These are phyloP conservation scores for Botrytis fragariae DNA, from an alignment of 2,329 filamentous ascomycete species.

Conservation along the genomic window DNA sequence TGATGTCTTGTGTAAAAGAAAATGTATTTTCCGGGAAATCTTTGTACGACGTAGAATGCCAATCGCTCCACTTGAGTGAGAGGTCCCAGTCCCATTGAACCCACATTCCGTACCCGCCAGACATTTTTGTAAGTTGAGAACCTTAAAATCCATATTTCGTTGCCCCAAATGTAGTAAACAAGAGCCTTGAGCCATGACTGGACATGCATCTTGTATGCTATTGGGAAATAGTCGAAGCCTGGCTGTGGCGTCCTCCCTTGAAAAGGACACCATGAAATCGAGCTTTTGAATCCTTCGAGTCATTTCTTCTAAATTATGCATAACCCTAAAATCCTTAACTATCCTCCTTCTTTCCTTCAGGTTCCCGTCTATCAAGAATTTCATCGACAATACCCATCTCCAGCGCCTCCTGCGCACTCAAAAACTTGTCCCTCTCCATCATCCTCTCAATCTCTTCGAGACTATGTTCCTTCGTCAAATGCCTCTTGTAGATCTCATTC, in stretches of 20 bases:
- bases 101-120: background rate
- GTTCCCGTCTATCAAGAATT: constrained; percentile 66
- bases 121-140: background rate
- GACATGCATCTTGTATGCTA: background rate
- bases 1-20: background rate
- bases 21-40: background rate
- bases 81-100: background rate
- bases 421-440: constrained; percentile 96
- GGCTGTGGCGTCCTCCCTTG: no score
- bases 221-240: background rate
- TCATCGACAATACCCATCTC: constrained; percentile 91
- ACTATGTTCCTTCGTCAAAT: constrained; percentile 79
- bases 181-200: background rate
- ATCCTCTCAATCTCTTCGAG: constrained; percentile 84
- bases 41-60: background rate
- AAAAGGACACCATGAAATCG: background rate
- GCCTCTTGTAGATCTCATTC: constrained; percentile 84
- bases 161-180: background rate
- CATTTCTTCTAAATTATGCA: background rate
- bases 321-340: background rate
- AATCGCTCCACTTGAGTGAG: background rate
- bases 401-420: constrained; percentile 83
- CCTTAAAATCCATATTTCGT: background rate
- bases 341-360: constrained; percentile 25
- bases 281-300: background rate